A percentile compares a stretch with the other conserved stretches of the same genome.
Conservation (phyloP, 2,329 filamentous ascomycete genomes). For the Cordyceps fumosorosea region DNA sequence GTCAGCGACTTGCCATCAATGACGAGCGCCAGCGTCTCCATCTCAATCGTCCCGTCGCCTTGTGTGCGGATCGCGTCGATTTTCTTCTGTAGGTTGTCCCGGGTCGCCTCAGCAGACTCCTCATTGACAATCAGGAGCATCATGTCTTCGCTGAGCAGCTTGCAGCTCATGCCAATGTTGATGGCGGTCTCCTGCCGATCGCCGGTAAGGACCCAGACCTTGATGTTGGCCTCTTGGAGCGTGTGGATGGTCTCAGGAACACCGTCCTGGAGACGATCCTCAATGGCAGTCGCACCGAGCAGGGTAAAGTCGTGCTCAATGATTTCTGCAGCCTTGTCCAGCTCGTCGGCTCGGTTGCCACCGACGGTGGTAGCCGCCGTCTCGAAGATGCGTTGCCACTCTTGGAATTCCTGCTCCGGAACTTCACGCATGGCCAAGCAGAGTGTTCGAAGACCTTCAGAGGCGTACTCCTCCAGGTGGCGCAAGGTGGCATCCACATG, state of each 20-base stretch:
- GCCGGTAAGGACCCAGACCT: slow-evolving; percentile 96
- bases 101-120: slow-evolving; percentile 68
- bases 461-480: slow-evolving; percentile 97
- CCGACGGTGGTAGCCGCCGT: slow-evolving; percentile 83
- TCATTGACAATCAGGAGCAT: slow-evolving; percentile 95
- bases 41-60: slow-evolving; percentile 66
- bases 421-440: slow-evolving; percentile 93
- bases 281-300: slow-evolving; percentile 92
- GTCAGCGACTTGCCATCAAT: slow-evolving; percentile 97
- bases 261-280: slow-evolving; percentile 93
- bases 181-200: slow-evolving; percentile 98
- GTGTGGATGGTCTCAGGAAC: slow-evolving; percentile 98
- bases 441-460: slow-evolving; percentile 87
- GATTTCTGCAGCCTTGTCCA: slow-evolving; percentile 94
- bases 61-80: slow-evolving; percentile 84
- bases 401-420: slow-evolving; percentile 77
- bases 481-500: slow-evolving; percentile 84
- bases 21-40: slow-evolving; percentile 81
- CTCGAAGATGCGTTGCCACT: slow-evolving; percentile 84
- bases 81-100: slow-evolving; percentile 89
- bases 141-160: slow-evolving; percentile 98
- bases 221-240: slow-evolving; percentile 92
- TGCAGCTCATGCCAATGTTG: slow-evolving; percentile 99
- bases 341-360: slow-evolving; percentile 85
- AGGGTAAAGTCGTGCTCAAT: slow-evolving; percentile 90